Evolutionary conservation across 306 rosid species (phyloP), one percentile per base, ranked within the genome.

Genomic region (Rosa lucieae): DNA sequence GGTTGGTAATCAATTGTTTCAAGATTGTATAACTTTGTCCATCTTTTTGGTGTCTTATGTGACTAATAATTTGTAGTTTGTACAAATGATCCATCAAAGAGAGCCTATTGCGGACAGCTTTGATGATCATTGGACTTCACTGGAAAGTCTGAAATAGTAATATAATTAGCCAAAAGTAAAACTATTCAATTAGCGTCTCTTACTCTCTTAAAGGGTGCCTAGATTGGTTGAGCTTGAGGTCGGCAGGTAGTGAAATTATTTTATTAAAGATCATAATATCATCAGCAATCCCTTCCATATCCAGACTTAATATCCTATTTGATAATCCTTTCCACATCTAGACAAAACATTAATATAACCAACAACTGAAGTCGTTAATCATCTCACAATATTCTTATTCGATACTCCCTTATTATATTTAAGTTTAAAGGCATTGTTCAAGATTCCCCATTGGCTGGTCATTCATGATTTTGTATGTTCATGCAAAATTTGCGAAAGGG

Each of bases 381-480:
- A 72, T 65, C 40, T 15, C 29, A 40, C 12, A 40, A 29, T 40
- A 42, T 67, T 67, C 72, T 39, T 32, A 67, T 67, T 67, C 42
- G 49, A 9, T 67, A 67, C 49, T 9, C 4, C 26, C 12, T 40
- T 17, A 20, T 40, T 17, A 20, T 67, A 67, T 62, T 40, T 61
- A 42, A 39, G 13, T 65, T 68, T 11, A 1, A 59, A 23, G 47
- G 43, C 70, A 68, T 39, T 74, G 49, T 51, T 61, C 59, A 77
- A 71, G 49, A 70, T 58, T 76, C 67, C 73, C 10, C 13, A 74
- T 53, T 29, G 35, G 53, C 53, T 56, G 76, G 75, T 26, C 80
- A 81, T 53, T 14, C 42, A 32, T 46, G 51, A 78, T 55, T 4
- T 18, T 15, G 5, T 12, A 63, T 13, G 6, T 32, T 74, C 69